Evolutionary conservation across 2,329 filamentous ascomycete genomes (phyloP), one percentile per base, ranked within the genome.

Genomic region (Pseudogymnoascus sp.): DNA sequence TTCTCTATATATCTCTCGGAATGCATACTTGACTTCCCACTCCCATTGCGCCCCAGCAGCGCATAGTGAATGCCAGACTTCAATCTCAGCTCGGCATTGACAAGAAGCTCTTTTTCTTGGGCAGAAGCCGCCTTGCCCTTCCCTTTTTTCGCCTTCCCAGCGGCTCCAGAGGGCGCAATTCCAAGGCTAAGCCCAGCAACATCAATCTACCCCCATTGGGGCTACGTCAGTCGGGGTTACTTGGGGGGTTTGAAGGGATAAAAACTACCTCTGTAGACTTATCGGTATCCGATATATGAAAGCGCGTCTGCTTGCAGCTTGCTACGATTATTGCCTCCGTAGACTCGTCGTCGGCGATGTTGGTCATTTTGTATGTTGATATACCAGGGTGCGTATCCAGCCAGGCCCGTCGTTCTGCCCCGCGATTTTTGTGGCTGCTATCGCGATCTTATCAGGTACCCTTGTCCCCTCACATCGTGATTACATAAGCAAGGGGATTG

Each of bases 31-130:
- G 89, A 92, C 72, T 95, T 95, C 5, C 91, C 91, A 1, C 86
- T 88, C 0, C 91, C 91, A 74, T 95, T 95, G 5, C 89, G 82
- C 0, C 91, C 91, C 18, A 93, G 79, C 1, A 95, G 78, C 0
- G 90, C 90, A 78, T 95, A 95, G 65, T 89, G 82, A 53, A 85
- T 80, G 0, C 89, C 87, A 60, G 86, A 83, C 67, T 93, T 90
- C 2, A 95, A 76, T 23, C 86, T 83, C 37, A 95, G 75, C 63
- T 85, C 86, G 1, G 88, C 88, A 72, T 88, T 84, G 8, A 78
- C 79, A 2, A 95, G 78, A 5, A 95, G 82, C 72, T 94, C 90
- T n/a, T 80, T 75, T 8, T 80, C 81, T 50, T 72, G 79, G 37
- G 69, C 78, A 56, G 70, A 81, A 56, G 70, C 81, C 65, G 70